Conservation (phyloP, 1,284 basidiomycete species). For the Porogramme epimiltina region DNA sequence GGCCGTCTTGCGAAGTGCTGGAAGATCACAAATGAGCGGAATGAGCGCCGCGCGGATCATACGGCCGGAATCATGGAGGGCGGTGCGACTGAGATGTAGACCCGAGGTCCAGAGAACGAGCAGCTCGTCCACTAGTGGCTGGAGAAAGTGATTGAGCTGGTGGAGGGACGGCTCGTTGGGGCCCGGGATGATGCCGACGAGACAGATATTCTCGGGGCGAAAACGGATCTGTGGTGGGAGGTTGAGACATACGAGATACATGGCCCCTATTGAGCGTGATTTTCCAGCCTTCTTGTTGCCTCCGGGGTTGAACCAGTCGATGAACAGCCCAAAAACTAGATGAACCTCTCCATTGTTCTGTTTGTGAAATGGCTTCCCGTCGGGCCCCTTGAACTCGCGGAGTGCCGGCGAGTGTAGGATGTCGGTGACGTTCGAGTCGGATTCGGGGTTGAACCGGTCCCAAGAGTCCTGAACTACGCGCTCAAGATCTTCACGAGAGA, state of each 20-base stretch:
- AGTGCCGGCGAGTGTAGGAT: constrained; percentile 3
- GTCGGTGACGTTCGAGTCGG: not conserved
- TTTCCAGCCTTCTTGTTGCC: constrained; percentile 30
- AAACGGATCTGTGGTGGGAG: constrained; percentile 27
- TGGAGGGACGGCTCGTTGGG: constrained; percentile 9
- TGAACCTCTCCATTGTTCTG: constrained; percentile 2
- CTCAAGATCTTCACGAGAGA: not conserved
- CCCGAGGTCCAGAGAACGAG: constrained; percentile 18
- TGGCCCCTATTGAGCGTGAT: constrained; percentile 19
- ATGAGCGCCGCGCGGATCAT: constrained; percentile 18
- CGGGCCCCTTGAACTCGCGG: constrained; percentile 4
- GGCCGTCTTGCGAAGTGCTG: constrained; percentile 18
- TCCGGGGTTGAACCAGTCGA: constrained; percentile 33
- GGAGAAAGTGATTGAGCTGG: constrained; percentile 24
- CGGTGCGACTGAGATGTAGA: constrained; percentile 10
- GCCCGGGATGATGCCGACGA: constrained; percentile 26
- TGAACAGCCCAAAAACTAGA: constrained; percentile 28
- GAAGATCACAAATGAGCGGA: constrained; percentile 16
- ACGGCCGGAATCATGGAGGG: constrained; percentile 1
- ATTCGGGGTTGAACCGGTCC: not conserved
- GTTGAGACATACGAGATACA: constrained; percentile 21
- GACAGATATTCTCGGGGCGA: constrained; percentile 26
- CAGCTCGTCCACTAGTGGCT: constrained; percentile 24
- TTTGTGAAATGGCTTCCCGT: constrained; percentile 6
- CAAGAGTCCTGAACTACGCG: not conserved